Percentiles rank a stretch among this genome's conserved stretches.
phyloP scores from a whole-genome alignment of 352 stramenopile genomes.

The Thalassiosira delicatula region DNA sequence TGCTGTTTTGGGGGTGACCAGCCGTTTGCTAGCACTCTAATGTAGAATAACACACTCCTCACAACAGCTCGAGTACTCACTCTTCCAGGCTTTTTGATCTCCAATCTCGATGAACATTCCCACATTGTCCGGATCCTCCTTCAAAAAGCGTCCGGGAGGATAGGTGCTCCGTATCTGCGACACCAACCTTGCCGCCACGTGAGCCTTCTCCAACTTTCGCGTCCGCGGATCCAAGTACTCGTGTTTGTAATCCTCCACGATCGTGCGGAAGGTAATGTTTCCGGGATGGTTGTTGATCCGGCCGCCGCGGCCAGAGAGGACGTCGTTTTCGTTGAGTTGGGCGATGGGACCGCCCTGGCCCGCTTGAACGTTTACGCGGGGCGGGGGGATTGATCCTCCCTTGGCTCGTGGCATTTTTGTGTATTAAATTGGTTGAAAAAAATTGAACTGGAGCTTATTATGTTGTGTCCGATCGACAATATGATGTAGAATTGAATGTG shows the following conservation, averaged over 20 bases:
- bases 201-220: constrained; percentile 79
- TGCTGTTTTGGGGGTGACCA: too few relatives aligned
- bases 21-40: too few relatives aligned
- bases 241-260: constrained; percentile 66
- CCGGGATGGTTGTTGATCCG: constrained; percentile 1
- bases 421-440: too few relatives aligned
- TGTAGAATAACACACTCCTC: too few relatives aligned
- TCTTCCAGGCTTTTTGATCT: constrained; percentile 64
- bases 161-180: constrained; percentile 69
- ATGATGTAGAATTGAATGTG: too few relatives aligned
- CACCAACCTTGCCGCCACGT: constrained; percentile 77
- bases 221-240: constrained; percentile 63
- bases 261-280: constrained; percentile 31
- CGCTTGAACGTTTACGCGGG: too few relatives aligned
- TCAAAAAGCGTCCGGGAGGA: constrained; percentile 77
- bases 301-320: constrained; percentile 8
- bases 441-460: too few relatives aligned
- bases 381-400: too few relatives aligned
- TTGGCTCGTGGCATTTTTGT: too few relatives aligned
- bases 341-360: not conserved
- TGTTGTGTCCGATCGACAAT: too few relatives aligned
- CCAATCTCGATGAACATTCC: constrained; percentile 57
- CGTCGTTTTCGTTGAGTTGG: constrained; percentile 2
- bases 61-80: too few relatives aligned
- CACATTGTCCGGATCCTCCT: constrained; percentile 65